phyloP scores from a whole-genome alignment of 495 filamentous ascomycete genomes.

The Podospora pseudocomata region DNA sequence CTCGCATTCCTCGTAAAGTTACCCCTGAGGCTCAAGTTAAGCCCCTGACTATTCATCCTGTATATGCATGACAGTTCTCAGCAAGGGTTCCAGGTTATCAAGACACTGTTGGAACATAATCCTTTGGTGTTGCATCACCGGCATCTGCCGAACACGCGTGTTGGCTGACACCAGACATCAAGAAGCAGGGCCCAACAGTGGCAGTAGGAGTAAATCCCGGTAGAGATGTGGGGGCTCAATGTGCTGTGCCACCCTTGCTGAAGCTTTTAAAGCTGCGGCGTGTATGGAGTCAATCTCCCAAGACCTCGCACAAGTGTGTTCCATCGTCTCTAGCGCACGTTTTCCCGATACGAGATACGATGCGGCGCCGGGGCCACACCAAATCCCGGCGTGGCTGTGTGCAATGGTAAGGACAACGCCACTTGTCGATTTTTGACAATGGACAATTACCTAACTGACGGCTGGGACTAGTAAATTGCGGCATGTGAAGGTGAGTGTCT shows the following conservation, averaged over 20 bases:
- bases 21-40: neutral
- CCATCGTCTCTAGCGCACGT: neutral
- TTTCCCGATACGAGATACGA: neutral
- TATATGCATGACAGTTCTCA: no score
- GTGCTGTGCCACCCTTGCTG: neutral
- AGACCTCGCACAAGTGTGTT: neutral
- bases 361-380: neutral
- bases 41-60: neutral
- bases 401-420: neutral
- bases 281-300: neutral
- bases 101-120: neutral
- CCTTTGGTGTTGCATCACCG: neutral
- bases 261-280: neutral
- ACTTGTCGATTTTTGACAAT: no score
- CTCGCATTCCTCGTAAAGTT: neutral
- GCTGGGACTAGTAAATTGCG: neutral
- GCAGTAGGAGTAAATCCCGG: neutral
- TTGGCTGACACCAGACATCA: neutral
- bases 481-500: neutral
- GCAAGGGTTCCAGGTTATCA: neutral
- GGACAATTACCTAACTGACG: neutral
- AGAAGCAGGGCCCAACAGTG: neutral
- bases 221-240: neutral
- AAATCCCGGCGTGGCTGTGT: neutral
- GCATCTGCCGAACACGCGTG: conserved; percentile 5